Evolutionary conservation across 2,329 filamentous ascomycete genomes (phyloP), one percentile per base, ranked within the genome.

Genomic region (Plenodomus lindquistii): DNA sequence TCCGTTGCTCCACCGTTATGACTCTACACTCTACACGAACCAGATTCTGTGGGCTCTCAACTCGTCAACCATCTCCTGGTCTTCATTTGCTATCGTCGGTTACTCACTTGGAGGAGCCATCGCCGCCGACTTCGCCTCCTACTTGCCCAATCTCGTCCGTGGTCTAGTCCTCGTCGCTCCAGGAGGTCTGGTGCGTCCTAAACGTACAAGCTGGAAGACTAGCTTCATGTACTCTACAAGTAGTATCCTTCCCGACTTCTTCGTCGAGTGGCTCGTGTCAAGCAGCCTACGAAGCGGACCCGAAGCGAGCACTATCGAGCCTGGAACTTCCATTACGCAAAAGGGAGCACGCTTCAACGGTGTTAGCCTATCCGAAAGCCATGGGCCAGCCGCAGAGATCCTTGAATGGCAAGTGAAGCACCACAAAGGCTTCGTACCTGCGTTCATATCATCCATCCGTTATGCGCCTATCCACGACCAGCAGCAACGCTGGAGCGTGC

Each of bases 31-130:
- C 6, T 94, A 89, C 73, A 79, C 82, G 2, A 80, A 85, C 3
- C 88, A 93, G 70, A 85, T 91, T 46, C 78, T 91, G 35, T 79
- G 89, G 22, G 87, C 81, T 15, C 75, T 93, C 10, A 79, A 83
- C 20, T 91, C 88, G 1, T 91, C 88, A 2, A 78, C 83, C 0
- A 73, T 93, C 2, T 44, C 58, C 21, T 67, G 60, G 61, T 42
- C 49, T 37, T 79, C 77, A 43, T 93, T 94, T 69, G 83, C 85
- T 51, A 74, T 95, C 6, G 73, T 91, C 3, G 91, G 90, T 2
- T 95, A 94, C 70, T 91, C 87, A 0, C 78, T 96, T 0, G 90
- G 91, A 37, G 91, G 90, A 29, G 88, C 86, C 13, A 81, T 95
- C 35, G 80, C 82, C 1, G 85, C 84, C 8, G 79, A 84, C 18